Percentiles rank a stretch among this genome's conserved stretches.
These are phyloP conservation scores for Trypanosoma cruzi DNA, from an alignment of 208 protist genomes.

Conservation along the genomic window DNA sequence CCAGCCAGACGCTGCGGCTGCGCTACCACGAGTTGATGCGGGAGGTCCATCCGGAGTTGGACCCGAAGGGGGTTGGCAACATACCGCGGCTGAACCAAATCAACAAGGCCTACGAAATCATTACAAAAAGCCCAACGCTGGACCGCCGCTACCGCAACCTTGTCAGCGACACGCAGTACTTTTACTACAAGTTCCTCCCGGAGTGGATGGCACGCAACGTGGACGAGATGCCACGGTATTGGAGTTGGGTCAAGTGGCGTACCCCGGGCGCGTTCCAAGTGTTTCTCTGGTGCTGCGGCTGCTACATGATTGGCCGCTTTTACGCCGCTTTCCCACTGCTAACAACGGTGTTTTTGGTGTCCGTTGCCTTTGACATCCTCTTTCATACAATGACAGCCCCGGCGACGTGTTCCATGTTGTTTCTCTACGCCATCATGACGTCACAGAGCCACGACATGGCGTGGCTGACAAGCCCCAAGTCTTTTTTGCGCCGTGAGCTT, in stretches of 20 bases:
- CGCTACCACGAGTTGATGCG: constrained; percentile 90
- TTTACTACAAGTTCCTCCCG: constrained; percentile 89
- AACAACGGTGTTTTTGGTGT: constrained; percentile 63
- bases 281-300: constrained; percentile 57
- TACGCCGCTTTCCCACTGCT: constrained; percentile 70
- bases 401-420: constrained; percentile 78
- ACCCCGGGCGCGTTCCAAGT: constrained; percentile 68
- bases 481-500: constrained; percentile 78
- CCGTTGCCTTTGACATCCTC: constrained; percentile 66
- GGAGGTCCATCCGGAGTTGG: constrained; percentile 84
- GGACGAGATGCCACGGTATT: constrained; percentile 93
- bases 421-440: constrained; percentile 83
- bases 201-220: constrained; percentile 93
- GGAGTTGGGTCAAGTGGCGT: constrained; percentile 88
- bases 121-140: constrained; percentile 88
- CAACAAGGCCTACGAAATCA: constrained; percentile 90
- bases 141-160: constrained; percentile 89
- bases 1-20: constrained; percentile 68
- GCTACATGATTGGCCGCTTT: constrained; percentile 81
- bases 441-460: constrained; percentile 86
- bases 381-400: constrained; percentile 91
- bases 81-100: constrained; percentile 84
- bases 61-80: constrained; percentile 67
- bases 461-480: constrained; percentile 89
- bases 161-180: constrained; percentile 83